Conservation (phyloP, 2,329 filamentous ascomycete genomes). For the Mycogone perniciosa region DNA sequence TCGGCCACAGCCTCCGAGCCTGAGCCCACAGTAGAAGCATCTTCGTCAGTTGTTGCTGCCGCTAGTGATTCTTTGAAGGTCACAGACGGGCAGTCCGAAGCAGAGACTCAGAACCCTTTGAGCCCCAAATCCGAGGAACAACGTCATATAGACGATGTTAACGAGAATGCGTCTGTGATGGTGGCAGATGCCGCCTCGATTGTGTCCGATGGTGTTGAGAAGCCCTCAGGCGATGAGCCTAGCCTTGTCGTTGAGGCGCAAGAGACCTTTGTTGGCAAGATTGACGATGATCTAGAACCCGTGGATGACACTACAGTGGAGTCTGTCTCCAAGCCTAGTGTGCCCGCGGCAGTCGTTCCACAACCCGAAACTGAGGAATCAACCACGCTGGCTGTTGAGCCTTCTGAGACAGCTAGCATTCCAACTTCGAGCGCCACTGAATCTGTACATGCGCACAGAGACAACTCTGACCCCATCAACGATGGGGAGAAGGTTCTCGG, state of each 20-base stretch:
- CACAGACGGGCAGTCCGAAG: neutral
- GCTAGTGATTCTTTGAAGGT: neutral
- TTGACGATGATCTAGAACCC: neutral
- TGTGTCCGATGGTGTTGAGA: neutral
- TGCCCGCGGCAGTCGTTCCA: neutral
- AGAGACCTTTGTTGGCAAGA: neutral
- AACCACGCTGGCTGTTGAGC: neutral
- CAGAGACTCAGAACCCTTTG: neutral
- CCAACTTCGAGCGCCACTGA: neutral
- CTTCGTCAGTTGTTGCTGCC: constrained; percentile 13
- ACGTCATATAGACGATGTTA: neutral
- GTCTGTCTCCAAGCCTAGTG: neutral
- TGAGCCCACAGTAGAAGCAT: constrained; percentile 18
- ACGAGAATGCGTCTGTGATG: neutral
- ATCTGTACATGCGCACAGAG: neutral
- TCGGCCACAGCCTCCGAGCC: neutral
- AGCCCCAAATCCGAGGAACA: constrained; percentile 4
- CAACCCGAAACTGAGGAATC: neutral
- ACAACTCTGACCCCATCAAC: constrained; percentile 20
- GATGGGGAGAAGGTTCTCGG: constrained; percentile 36
- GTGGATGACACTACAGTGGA: neutral
- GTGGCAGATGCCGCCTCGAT: constrained; percentile 1
- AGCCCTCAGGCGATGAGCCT: neutral
- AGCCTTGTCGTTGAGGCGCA: neutral
- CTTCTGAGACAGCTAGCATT: neutral